Evolutionary conservation across 73 alveolate species (phyloP), one percentile per base, ranked within the genome.

Genomic region (Paraurostyla sp.): DNA sequence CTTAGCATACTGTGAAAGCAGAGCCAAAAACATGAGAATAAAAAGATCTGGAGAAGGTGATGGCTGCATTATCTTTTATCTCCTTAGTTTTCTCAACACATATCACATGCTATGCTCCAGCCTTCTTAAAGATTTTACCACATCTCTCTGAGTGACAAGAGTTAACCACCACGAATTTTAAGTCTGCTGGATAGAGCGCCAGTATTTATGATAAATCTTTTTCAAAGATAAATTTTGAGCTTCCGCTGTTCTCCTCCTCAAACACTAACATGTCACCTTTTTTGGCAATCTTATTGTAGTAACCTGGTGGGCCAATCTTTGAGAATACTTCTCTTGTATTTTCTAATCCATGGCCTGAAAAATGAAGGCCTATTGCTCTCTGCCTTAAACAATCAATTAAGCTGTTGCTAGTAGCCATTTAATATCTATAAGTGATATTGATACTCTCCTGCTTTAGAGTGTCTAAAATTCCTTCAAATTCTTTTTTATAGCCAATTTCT

Each of bases 1-100:
- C 80, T 15, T 62, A 7, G 27, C 80, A 62, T 6, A 62, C 29
- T 27, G 48, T 16, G 54, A 27, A 13, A 11, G 13, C 13, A 9
- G 80, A 27, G 48, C 25, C 48, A 23, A 62, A 62, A 48, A 92
- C 30, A 18, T 88, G 59, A 32, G 80, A 78, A 63, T 92, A 92
- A 35, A 92, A 92, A 0, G 91, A 48, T 49, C 94, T 87, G 0
- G 96, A 91, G 49, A 92, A 92, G 9, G 63, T 69, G 32, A 85
- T 51, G 46, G 92, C 71, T 0, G 92, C 46, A 46, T 71, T 51
- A 41, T 71, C 51, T 0, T 41, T 60, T 22, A 71, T 48, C 42
- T 68, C 33, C 50, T 68, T 43, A 35, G 22, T 71, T 57, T 27
- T 9, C 58, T 62, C 7, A 15, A 62, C 16, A 23, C 56, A 35